Conservation (phyloP, 768 basidiomycete species). For the Tephrocybe sp. region DNA sequence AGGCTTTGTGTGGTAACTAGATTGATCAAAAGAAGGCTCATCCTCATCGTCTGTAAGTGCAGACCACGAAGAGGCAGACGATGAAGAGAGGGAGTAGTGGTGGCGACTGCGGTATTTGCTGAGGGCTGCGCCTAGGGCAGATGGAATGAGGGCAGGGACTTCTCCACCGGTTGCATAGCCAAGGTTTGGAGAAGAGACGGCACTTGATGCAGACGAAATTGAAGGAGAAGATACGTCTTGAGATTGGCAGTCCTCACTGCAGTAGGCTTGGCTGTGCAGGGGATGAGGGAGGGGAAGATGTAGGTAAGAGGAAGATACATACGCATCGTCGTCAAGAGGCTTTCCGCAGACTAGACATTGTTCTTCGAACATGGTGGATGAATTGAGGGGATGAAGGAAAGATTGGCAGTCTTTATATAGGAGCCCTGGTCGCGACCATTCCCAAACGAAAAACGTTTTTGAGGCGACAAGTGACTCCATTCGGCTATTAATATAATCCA, state of each 20-base stretch:
- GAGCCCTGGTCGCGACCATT: constrained; percentile 35
- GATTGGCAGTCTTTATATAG: constrained; percentile 34
- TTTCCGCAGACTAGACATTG: constrained; percentile 73
- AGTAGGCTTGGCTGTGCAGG: constrained; percentile 59
- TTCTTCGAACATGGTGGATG: constrained; percentile 69
- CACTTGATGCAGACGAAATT: constrained; percentile 65
- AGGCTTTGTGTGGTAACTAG: constrained; percentile 30
- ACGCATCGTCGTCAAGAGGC: constrained; percentile 64
- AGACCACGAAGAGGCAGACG: constrained; percentile 70
- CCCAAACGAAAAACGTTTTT: constrained; percentile 36
- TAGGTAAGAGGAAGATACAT: constrained; percentile 27
- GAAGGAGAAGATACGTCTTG: constrained; percentile 66
- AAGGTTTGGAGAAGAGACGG: constrained; percentile 67
- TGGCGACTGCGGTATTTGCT: constrained; percentile 41
- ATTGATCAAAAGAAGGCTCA: constrained; percentile 37
- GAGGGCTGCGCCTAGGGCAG: constrained; percentile 61
- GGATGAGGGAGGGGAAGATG: constrained; percentile 17
- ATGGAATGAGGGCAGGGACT: constrained; percentile 66
- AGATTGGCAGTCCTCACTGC: constrained; percentile 66
- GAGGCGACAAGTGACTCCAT: constrained; percentile 32
- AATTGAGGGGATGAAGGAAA: constrained; percentile 7
- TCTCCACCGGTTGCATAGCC: constrained; percentile 54
- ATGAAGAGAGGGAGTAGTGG: constrained; percentile 59
- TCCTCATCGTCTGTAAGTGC: constrained; percentile 65
- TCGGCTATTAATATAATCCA: constrained; percentile 21